phyloP scores from a whole-genome alignment of 352 stramenopile genomes.

The Globisporangium nodosum region DNA sequence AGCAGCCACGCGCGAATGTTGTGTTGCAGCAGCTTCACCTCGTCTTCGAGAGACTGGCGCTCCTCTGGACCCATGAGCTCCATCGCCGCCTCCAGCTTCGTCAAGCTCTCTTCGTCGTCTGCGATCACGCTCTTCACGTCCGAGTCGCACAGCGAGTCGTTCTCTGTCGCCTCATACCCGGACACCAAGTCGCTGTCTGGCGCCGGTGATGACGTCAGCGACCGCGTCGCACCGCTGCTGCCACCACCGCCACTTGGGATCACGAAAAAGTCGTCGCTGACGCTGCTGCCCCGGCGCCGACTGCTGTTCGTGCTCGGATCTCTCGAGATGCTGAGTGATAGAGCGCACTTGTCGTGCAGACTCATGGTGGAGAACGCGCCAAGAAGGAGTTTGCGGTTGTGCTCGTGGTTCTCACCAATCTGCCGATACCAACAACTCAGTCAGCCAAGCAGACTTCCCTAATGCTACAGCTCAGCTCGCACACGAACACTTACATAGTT shows the following conservation, averaged over 20 bases:
- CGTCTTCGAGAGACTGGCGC: constrained; percentile 77
- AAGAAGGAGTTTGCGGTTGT: constrained; percentile 80
- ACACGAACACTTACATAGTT: constrained; percentile 37
- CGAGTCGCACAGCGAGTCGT: constrained; percentile 46
- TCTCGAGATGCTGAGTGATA: constrained; percentile 77
- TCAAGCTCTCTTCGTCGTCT: constrained; percentile 68
- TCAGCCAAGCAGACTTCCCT: not conserved
- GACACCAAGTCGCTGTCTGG: constrained; percentile 16
- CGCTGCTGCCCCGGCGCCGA: constrained; percentile 46
- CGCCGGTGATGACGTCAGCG: constrained; percentile 7
- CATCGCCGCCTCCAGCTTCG: constrained; percentile 76
- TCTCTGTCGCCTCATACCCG: constrained; percentile 25
- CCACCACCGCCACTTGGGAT: constrained; percentile 20
- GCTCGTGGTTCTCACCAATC: constrained; percentile 67
- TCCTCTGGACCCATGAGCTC: constrained; percentile 85
- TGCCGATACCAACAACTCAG: constrained; percentile 12
- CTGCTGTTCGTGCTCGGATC: constrained; percentile 26
- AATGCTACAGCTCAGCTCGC: not conserved
- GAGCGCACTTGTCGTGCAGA: constrained; percentile 82
- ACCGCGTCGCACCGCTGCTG: not conserved
- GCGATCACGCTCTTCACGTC: constrained; percentile 84
- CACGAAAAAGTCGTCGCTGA: constrained; percentile 36
- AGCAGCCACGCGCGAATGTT: constrained; percentile 87
- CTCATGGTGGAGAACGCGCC: constrained; percentile 87
- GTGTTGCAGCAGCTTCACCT: constrained; percentile 81